Base-by-base conservation (phyloP, 2,329 filamentous ascomycete genomes). In the Macrophomina tecta region DNA sequence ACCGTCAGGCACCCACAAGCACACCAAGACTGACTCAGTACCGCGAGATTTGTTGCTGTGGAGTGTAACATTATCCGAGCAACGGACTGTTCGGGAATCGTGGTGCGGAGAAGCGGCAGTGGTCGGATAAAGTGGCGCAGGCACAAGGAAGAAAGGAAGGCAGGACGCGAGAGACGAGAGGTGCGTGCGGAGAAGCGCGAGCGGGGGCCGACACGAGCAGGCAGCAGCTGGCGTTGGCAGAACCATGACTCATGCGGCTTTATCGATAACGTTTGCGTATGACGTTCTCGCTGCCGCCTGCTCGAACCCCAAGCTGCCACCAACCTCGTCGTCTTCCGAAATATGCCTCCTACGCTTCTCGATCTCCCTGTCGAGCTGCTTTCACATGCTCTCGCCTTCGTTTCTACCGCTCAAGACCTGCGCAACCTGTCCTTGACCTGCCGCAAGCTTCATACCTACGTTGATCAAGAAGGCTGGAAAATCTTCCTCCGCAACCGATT, bases 381-480 rank as follows among this genome's bases (percentile, higher is more conserved):
- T 18, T 70, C 75, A 23, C 73, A 78, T 34, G 76, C 81, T 51
- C 71, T 73, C n/a, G 66, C 70, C 61, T 73, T 79, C 67, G 75
- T 87, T 7, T 80, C 83, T 1, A 81, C 80, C 12, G 81, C 81
- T 5, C 80, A 77, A 63, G 77, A 79, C 28, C 70, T 87, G 46
- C 72, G 77, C 14, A 73, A 76, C 67, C 75, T 88, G 18, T 78
- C 82, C 3, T 76, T 76, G 45, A 83, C 82, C 16, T 85, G 80
- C 70, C 81, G 74, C 58, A 77, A 75, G 45, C 74, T 87, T 11
- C 74, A 84, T 70, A 69, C 73, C 8, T 81, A 83, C 65, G 75
- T 86, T 42, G 75, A 80, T 5, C 78, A 80, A 49, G 79, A 83
- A 65, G 81, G 84, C 53, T 86, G 83, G 76, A 78, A 81, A 38